Percentiles rank a stretch among this genome's conserved stretches.
These are phyloP conservation scores for Plenodomus tracheiphilus DNA, from an alignment of 2,329 filamentous ascomycete genomes.

Conservation along the genomic window DNA sequence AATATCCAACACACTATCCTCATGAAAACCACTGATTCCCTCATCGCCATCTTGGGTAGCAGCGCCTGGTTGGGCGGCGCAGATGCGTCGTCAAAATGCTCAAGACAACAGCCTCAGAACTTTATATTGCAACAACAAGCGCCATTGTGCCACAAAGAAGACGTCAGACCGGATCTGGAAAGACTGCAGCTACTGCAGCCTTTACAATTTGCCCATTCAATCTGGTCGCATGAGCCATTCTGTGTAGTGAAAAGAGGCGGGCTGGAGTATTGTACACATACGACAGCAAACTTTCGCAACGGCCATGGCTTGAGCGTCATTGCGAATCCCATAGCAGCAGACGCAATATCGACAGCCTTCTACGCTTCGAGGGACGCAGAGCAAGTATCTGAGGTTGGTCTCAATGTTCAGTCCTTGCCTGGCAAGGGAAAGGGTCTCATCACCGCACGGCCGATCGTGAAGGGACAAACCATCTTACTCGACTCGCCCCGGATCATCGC, in stretches of 20 bases:
- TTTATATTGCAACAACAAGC: constrained; percentile 10
- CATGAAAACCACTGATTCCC: constrained; percentile 13
- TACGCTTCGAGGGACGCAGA: constrained; percentile 1
- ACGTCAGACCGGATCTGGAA: neutral
- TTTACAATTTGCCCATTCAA: constrained; percentile 3
- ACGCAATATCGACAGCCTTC: constrained; percentile 15
- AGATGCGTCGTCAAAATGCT: constrained; percentile 9
- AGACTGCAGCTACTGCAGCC: neutral
- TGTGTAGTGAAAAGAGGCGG: constrained; percentile 14
- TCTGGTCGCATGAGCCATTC: constrained; percentile 18
- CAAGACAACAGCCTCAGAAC: constrained; percentile 8
- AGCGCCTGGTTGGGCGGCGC: constrained; percentile 2
- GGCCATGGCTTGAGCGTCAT: constrained; percentile 25
- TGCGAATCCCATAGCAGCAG: constrained; percentile 18
- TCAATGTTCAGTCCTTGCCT: constrained; percentile 19
- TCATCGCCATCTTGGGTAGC: constrained; percentile 9
- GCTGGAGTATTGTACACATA: constrained; percentile 21
- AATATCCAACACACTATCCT: constrained; percentile 1
- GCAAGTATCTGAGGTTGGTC: neutral
- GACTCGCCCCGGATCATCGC: constrained; percentile 25
- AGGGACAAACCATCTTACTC: constrained; percentile 21
- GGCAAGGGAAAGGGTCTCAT: constrained; percentile 30
- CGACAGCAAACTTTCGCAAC: constrained; percentile 13
- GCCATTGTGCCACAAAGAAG: constrained; percentile 9
- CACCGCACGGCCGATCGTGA: constrained; percentile 15